These are phyloP conservation scores for Podospora bellae-mahoneyi DNA, from an alignment of 495 filamentous ascomycete species.

Conservation along the genomic window DNA sequence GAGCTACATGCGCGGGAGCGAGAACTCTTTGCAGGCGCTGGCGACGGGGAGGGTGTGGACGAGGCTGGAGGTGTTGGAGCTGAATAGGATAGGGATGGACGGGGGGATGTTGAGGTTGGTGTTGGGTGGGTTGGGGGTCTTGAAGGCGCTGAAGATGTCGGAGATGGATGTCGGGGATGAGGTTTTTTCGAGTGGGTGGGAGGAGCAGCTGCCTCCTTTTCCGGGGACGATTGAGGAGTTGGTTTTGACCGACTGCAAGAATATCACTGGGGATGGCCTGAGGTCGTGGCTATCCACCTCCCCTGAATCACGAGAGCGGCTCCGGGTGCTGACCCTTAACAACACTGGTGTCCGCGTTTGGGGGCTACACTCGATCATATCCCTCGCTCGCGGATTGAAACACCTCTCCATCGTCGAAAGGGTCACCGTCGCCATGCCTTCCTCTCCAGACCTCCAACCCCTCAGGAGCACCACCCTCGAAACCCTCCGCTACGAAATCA, in stretches of 20 bases:
- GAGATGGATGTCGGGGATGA: constrained; percentile 70
- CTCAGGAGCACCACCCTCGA: constrained; percentile 63
- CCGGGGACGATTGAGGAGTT: constrained; percentile 64
- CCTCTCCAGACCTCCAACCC: constrained; percentile 44
- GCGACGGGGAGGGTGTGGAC: constrained; percentile 65
- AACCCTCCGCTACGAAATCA: constrained; percentile 79
- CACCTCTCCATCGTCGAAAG: constrained; percentile 64
- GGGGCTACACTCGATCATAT: constrained; percentile 61
- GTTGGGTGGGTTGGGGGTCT: constrained; percentile 58
- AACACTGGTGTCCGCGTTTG: constrained; percentile 64
- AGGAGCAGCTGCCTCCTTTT: constrained; percentile 60
- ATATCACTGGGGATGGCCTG: constrained; percentile 68
- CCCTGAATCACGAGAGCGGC: constrained; percentile 45
- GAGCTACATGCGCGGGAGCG: constrained; percentile 74
- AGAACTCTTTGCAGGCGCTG: constrained; percentile 71
- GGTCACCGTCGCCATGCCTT: constrained; percentile 63
- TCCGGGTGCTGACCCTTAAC: constrained; percentile 61
- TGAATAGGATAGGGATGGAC: constrained; percentile 71
- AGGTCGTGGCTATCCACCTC: constrained; percentile 52
- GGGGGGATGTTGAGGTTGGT: constrained; percentile 65
- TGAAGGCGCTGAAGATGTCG: constrained; percentile 70
- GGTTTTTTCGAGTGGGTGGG: constrained; percentile 54
- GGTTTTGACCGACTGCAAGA: constrained; percentile 61
- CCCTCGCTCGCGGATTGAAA: constrained; percentile 56
- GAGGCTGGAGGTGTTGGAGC: constrained; percentile 74